Conservation (phyloP, 768 basidiomycete genomes). For the Termitomyces sp. region DNA sequence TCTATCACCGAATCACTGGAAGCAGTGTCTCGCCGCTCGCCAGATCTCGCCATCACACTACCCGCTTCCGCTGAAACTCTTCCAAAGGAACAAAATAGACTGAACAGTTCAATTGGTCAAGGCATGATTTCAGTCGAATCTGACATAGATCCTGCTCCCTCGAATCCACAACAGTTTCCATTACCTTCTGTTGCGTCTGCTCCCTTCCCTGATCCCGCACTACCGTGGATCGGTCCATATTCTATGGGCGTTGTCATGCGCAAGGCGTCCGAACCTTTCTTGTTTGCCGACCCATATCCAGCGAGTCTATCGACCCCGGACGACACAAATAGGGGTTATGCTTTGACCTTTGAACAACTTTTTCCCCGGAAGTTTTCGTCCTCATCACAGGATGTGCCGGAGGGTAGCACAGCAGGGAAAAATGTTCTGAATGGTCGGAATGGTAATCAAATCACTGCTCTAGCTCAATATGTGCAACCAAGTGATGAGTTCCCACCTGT, state of each 20-base stretch:
- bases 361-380: background rate
- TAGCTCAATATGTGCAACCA: background rate
- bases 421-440: background rate
- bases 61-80: background rate
- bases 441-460: background rate
- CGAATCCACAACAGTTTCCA: background rate
- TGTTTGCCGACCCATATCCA: slow-evolving; percentile 39
- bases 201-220: background rate
- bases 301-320: slow-evolving; percentile 41
- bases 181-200: background rate
- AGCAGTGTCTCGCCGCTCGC: background rate
- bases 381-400: background rate
- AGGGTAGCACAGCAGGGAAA: background rate
- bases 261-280: slow-evolving; percentile 23
- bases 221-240: background rate
- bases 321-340: slow-evolving; percentile 2
- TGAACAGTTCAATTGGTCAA: background rate
- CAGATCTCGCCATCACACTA: background rate
- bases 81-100: too few relatives aligned
- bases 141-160: background rate
- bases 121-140: background rate
- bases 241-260: slow-evolving; percentile 11
- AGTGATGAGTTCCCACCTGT: background rate
- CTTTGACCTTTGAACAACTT: background rate
- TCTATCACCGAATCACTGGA: background rate